phyloP scores from a whole-genome alignment of 495 filamentous ascomycete genomes.

The Hypoxylon trugodes region DNA sequence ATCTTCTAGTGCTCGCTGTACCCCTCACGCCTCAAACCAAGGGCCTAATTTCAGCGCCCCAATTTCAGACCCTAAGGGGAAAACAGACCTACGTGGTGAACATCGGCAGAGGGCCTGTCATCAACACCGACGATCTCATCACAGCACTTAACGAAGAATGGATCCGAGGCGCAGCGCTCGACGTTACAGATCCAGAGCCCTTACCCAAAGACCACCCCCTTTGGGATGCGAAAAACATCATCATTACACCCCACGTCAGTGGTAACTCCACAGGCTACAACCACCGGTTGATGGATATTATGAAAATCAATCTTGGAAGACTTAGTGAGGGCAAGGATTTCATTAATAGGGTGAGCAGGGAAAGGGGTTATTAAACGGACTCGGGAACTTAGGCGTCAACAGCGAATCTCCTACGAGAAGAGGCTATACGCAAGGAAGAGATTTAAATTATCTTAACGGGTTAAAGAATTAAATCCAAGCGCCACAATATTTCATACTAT shows the following conservation, averaged over 20 bases:
- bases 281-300: constrained; percentile 65
- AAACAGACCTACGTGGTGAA: constrained; percentile 73
- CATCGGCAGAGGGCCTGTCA: constrained; percentile 74
- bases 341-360: constrained; percentile 72
- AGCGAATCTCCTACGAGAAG: too few species aligned
- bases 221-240: constrained; percentile 76
- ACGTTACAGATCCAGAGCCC: constrained; percentile 90
- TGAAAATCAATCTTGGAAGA: constrained; percentile 68
- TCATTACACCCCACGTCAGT: constrained; percentile 84
- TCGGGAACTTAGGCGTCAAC: too few species aligned
- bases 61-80: constrained; percentile 69
- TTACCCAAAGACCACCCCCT: constrained; percentile 73
- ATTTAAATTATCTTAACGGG: too few species aligned
- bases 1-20: constrained; percentile 77
- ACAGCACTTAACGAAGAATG: constrained; percentile 64
- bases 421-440: too few species aligned
- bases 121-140: constrained; percentile 75
- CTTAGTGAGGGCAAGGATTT: constrained; percentile 66
- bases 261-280: constrained; percentile 66
- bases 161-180: constrained; percentile 77
- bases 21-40: constrained; percentile 75
- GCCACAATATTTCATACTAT: too few species aligned
- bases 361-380: constrained; percentile 69
- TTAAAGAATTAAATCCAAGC: too few species aligned
- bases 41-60: constrained; percentile 67